A percentile compares a stretch with the other conserved stretches of the same genome.
Conservation (phyloP, 1,284 basidiomycete genomes). For the Tylopilus sp. region DNA sequence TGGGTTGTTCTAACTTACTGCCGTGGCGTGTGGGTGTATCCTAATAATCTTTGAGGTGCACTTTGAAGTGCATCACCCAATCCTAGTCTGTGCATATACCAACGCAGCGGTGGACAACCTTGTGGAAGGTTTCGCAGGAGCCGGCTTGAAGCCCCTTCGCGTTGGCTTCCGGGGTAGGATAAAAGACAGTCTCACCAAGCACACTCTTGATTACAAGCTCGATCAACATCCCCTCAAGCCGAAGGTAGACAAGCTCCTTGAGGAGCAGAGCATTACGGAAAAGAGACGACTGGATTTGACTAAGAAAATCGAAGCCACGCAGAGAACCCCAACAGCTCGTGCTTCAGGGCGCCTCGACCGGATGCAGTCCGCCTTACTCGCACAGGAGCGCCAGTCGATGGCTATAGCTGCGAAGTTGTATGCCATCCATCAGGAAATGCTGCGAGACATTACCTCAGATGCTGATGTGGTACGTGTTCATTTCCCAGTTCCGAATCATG, state of each 20-base stretch:
- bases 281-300: constrained; percentile 30
- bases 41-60: constrained; percentile 44
- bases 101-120: constrained; percentile 95
- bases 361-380: constrained; percentile 40
- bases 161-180: constrained; percentile 68
- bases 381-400: constrained; percentile 36
- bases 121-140: constrained; percentile 64
- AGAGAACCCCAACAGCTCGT: constrained; percentile 18
- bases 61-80: constrained; percentile 80
- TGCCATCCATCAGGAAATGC: constrained; percentile 50
- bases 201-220: constrained; percentile 69
- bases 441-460: constrained; percentile 55
- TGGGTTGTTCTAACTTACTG: constrained; percentile 22
- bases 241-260: constrained; percentile 39
- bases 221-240: constrained; percentile 55
- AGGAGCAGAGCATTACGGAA: constrained; percentile 32
- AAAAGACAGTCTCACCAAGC: constrained; percentile 49
- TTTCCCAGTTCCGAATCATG: not conserved
- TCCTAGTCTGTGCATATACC: constrained; percentile 90
- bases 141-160: constrained; percentile 73
- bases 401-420: constrained; percentile 43
- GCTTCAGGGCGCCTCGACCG: constrained; percentile 33
- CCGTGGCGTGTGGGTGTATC: not conserved
- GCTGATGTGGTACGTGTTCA: constrained; percentile 68
- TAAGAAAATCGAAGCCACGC: constrained; percentile 25